Evolutionary conservation across 208 protist genomes (phyloP), one percentile per base, ranked within the genome.

Genomic region (Phytomonas sp.): DNA sequence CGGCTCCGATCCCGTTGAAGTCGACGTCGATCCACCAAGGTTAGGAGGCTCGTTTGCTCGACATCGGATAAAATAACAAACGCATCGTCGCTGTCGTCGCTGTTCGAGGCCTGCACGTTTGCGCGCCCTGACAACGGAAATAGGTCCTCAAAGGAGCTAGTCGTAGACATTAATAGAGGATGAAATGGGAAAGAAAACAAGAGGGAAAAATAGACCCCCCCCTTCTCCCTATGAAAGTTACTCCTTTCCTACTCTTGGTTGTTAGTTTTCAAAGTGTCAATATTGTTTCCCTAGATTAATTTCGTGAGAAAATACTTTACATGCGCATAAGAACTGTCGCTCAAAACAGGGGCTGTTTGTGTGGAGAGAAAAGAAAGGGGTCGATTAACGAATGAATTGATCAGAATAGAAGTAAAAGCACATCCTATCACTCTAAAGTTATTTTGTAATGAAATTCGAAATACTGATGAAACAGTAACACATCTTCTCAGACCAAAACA

Each of bases 351-450:
- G 40, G 20, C 13, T 51, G 40, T 51, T 51, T 51, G 13, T 51
- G 40, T 20, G 3, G 13, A 51, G 13, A 51, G 13, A 51, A 20
- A 51, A 23, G 20, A 15, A n/a, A n/a, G n/a, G n/a, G n/a, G n/a
- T n/a, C n/a, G n/a, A n/a, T 51, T 3, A 51, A 51, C 13, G 9
- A 51, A 51, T 51, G 40, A 51, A 51, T 51, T 51, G 13, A 51
- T 51, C 7, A 60, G 2, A 5, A 71, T 28, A 75, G 75, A 75
- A 70, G 28, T 73, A 64, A 68, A 75, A 31, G n/a, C 2, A 74
- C 51, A 68, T 29, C 32, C 59, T n/a, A 9, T 51, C n/a, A 51
- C 7, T 6, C 40, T 51, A 51, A 51, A 51, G 40, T 51, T 51
- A 51, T 51, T 20, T 17, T 51, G 40, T 51, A 23, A 51, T 51